Percentiles rank a stretch among this genome's conserved stretches.
phyloP scores from a whole-genome alignment of 2,329 filamentous ascomycete genomes.

The Simplicillium aogashimaense region DNA sequence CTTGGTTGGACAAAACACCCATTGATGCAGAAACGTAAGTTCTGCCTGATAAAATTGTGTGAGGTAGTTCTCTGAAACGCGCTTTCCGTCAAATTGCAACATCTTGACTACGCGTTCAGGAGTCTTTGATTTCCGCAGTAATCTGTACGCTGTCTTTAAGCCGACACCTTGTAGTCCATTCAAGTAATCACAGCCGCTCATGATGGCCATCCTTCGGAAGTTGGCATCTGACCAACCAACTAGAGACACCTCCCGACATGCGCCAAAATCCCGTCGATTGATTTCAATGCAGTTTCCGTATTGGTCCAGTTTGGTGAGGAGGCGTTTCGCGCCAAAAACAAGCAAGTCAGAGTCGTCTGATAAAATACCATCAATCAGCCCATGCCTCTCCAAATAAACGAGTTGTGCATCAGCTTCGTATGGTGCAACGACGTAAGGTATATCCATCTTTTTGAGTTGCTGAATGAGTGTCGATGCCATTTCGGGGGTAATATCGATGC shows the following conservation, averaged over 20 bases:
- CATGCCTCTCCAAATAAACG: constrained; percentile 82
- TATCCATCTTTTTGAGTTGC: constrained; percentile 68
- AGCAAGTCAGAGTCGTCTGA: constrained; percentile 95
- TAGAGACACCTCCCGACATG: constrained; percentile 78
- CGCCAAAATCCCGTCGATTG: constrained; percentile 78
- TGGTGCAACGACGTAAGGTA: constrained; percentile 87
- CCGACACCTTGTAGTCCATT: constrained; percentile 76
- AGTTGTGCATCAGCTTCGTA: constrained; percentile 98
- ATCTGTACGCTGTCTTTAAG: constrained; percentile 84
- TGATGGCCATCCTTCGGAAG: constrained; percentile 90
- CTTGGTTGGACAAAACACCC: constrained; percentile 76
- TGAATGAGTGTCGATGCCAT: constrained; percentile 93
- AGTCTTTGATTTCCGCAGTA: constrained; percentile 82
- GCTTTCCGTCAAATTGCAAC: constrained; percentile 83
- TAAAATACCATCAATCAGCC: constrained; percentile 76
- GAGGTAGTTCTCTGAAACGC: constrained; percentile 73
- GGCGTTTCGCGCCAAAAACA: constrained; percentile 84
- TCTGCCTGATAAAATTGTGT: constrained; percentile 79
- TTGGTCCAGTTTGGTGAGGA: constrained; percentile 90
- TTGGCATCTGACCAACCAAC: constrained; percentile 87
- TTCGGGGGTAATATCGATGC: constrained; percentile 87
- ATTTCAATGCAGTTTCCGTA: constrained; percentile 91
- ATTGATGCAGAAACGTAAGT: constrained; percentile 85
- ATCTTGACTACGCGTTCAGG: constrained; percentile 74
- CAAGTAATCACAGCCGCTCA: constrained; percentile 96